Evolutionary conservation across 2,329 filamentous ascomycete species (phyloP).

Genomic region (Metarhizium album): DNA sequence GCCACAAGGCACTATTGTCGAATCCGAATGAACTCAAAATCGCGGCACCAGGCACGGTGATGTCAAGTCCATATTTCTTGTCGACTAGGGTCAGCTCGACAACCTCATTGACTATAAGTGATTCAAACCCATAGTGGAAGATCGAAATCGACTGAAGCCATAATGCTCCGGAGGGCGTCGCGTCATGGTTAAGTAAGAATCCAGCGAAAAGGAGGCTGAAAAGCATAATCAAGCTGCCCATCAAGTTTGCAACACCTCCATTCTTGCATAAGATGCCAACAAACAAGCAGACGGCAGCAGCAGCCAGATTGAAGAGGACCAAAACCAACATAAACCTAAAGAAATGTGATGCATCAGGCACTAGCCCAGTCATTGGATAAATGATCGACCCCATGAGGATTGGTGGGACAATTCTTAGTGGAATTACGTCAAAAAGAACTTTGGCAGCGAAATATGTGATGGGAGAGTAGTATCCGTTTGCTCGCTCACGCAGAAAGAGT

Average conservation of each 20-base stretch:
- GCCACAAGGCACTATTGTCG: constrained; percentile 75
- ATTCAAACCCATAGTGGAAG: constrained; percentile 96
- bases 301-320: constrained; percentile 91
- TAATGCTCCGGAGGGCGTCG: constrained; percentile 71
- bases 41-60: constrained; percentile 86
- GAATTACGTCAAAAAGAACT: constrained; percentile 96
- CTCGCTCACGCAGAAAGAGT: constrained; percentile 83
- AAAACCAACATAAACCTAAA: constrained; percentile 85
- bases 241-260: constrained; percentile 78
- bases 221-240: constrained; percentile 92
- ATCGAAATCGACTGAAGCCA: constrained; percentile 94
- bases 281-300: constrained; percentile 86
- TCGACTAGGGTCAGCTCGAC: constrained; percentile 81
- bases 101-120: constrained; percentile 94
- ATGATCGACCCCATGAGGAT: constrained; percentile 93
- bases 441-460: constrained; percentile 92
- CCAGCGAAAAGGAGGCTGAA: constrained; percentile 94
- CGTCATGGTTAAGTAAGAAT: constrained; percentile 86
- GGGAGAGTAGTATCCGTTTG: constrained; percentile 93
- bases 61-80: constrained; percentile 91
- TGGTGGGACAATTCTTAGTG: constrained; percentile 85
- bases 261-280: constrained; percentile 95
- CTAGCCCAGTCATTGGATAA: constrained; percentile 94
- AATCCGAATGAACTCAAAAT: constrained; percentile 95
- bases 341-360: constrained; percentile 74